These are phyloP conservation scores for Medicago arabica DNA, from an alignment of 306 rosid species.

Conservation along the genomic window DNA sequence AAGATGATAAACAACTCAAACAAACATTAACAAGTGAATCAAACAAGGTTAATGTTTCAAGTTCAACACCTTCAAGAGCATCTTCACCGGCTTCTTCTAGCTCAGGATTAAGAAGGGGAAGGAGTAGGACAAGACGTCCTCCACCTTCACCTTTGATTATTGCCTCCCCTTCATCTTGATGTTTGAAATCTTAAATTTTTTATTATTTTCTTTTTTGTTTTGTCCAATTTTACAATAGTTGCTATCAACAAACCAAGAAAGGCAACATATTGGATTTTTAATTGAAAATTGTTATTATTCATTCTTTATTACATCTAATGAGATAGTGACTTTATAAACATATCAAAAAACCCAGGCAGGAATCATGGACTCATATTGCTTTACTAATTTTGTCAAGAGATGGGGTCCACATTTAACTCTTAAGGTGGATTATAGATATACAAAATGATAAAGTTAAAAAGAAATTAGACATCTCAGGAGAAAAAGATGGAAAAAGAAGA, in stretches of 20 bases:
- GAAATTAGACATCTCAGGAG: not conserved
- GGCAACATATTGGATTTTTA: conserved; percentile 31
- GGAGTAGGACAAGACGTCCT: conserved; percentile 81
- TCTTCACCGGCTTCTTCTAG: conserved; percentile 56
- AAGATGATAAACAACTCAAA: conserved; percentile 54
- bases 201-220: not conserved
- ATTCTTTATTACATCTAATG: conserved; percentile 45
- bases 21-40: conserved; percentile 54
- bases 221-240: conserved; percentile 32
- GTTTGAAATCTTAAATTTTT: conserved; percentile 19
- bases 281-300: conserved; percentile 43
- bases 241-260: conserved; percentile 36
- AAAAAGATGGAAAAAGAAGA: not conserved
- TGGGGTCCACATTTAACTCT: conserved; percentile 19
- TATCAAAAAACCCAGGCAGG: conserved; percentile 30
- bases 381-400: not conserved
- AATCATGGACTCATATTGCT: conserved; percentile 39
- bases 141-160: conserved; percentile 75
- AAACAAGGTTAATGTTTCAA: conserved; percentile 45
- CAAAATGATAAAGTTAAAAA: not conserved
- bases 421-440: not conserved
- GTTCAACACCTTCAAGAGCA: conserved; percentile 55
- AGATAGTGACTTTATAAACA: not conserved
- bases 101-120: conserved; percentile 65
- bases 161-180: conserved; percentile 57